Evolutionary conservation across 1,284 basidiomycete genomes (phyloP), one percentile per base, ranked within the genome.

Genomic region (Pascua sp.): DNA sequence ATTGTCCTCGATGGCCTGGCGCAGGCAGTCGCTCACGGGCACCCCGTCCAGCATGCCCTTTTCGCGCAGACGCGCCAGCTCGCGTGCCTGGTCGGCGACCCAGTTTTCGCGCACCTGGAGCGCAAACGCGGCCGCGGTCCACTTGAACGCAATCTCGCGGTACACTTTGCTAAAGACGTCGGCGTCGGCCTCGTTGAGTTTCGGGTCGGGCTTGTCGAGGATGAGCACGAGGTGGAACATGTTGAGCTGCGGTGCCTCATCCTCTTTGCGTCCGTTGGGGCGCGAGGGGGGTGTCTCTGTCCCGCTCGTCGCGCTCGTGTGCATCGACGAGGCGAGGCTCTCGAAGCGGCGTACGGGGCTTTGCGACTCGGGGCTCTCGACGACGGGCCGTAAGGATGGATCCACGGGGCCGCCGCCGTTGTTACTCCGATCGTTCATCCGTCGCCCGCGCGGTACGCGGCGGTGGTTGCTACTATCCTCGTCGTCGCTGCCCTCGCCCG

Each of bases 151-250:
- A 49, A 94, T 83, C 68, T 93, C 90, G 61, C 90, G 84, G 72
- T 96, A 96, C 2, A 73, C 59, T 51, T 72, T 67, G 71, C 93
- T 88, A 66, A 90, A 88, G 46, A 67, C 49, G n/a, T 57, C 62
- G 79, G 67, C 87, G 87, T n/a, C 86, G 84, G 15, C 84, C 83
- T 16, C 88, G 5, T 56, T 53, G 4, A 54, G 49, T 43, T 76
- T 72, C 4, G 91, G 89, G 75, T 96, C 91, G 0, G 92, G 91
- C 38, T 90, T 82, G 75, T 96, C 92, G 49, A 94, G 80, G 10
- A 95, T 89, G 55, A 95, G 78, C 10, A 92, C 89, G 59, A 96
- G 81, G 75, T 95, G 90, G 75, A 96, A 95, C 55, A 85, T 87
- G 67, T 87, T 83, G 49, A 94, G 78, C 15, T 85, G 84, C 0